Percentiles rank a stretch among this genome's conserved stretches.
Conservation (phyloP, 2,329 filamentous ascomycete genomes). For the Paracorniculantispora psalliotae region DNA sequence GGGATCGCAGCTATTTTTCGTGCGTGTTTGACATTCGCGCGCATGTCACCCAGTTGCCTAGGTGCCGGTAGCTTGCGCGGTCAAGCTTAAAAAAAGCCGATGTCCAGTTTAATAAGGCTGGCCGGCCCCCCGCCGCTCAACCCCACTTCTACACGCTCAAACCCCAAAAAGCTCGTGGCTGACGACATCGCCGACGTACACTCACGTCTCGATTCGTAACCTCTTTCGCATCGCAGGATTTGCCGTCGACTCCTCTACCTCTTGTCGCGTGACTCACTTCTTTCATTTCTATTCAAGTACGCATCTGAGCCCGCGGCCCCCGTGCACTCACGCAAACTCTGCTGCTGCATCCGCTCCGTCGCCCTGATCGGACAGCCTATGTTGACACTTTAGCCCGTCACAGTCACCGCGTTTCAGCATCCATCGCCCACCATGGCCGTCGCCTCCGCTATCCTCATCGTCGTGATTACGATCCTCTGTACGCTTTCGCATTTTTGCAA, state of each 20-base stretch:
- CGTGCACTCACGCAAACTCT: no score
- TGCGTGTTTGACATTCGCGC: no score
- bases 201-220: background rate
- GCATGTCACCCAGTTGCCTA: background rate
- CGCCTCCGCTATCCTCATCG: conserved; percentile 42
- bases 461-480: conserved; percentile 51
- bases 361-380: background rate
- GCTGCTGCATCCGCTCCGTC: background rate
- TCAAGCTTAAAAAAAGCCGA: background rate
- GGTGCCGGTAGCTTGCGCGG: background rate
- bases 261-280: background rate
- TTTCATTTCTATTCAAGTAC: background rate
- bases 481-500: conserved; percentile 23
- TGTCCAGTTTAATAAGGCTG: conserved; percentile 9
- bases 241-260: background rate
- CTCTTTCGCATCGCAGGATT: background rate
- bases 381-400: background rate
- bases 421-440: conserved; percentile 42
- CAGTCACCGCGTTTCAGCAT: conserved; percentile 6
- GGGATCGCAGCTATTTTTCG: no score
- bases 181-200: conserved; percentile 10
- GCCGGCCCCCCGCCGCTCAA: background rate
- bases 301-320: background rate
- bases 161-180: background rate
- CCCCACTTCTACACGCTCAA: background rate